A percentile compares a stretch with the other conserved stretches of the same genome.
These are phyloP conservation scores for Colletotrichum salicis DNA, from an alignment of 2,329 filamentous ascomycete species.

Conservation along the genomic window DNA sequence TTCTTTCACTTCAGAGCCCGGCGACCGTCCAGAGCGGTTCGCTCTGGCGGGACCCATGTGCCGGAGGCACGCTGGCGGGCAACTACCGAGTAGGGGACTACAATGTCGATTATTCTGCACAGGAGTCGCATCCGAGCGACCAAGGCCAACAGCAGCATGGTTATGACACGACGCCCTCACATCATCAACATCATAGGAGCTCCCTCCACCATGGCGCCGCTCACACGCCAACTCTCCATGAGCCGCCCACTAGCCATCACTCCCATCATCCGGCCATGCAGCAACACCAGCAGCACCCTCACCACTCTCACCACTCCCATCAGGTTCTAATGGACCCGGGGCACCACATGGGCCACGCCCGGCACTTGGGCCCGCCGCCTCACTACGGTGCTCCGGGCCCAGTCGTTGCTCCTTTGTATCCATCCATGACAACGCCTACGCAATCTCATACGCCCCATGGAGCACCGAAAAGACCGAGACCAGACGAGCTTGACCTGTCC, in stretches of 20 bases:
- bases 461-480: constrained; percentile 62
- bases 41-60: constrained; percentile 82
- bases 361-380: constrained; percentile 62
- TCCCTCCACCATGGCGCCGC: constrained; percentile 59
- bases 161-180: constrained; percentile 61
- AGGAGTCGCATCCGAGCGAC: constrained; percentile 72
- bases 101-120: constrained; percentile 79
- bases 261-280: constrained; percentile 52
- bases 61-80: constrained; percentile 77
- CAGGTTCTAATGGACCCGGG: constrained; percentile 63
- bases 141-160: constrained; percentile 72
- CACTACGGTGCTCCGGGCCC: constrained; percentile 63
- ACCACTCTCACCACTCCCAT: constrained; percentile 43
- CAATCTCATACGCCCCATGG: constrained; percentile 43
- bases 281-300: constrained; percentile 37
- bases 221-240: constrained; percentile 56
- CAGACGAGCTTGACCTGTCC: constrained; percentile 69
- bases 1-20: constrained; percentile 70
- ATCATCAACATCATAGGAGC: constrained; percentile 54
- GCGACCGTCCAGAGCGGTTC: constrained; percentile 78
- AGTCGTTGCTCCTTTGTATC: constrained; percentile 63
- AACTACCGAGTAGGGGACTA: constrained; percentile 79
- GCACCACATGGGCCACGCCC: constrained; percentile 61
- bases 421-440: constrained; percentile 57
- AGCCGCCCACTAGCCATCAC: constrained; percentile 52